Base-by-base conservation (phyloP, 768 basidiomycete species). In the Auriscalpium vulgare region DNA sequence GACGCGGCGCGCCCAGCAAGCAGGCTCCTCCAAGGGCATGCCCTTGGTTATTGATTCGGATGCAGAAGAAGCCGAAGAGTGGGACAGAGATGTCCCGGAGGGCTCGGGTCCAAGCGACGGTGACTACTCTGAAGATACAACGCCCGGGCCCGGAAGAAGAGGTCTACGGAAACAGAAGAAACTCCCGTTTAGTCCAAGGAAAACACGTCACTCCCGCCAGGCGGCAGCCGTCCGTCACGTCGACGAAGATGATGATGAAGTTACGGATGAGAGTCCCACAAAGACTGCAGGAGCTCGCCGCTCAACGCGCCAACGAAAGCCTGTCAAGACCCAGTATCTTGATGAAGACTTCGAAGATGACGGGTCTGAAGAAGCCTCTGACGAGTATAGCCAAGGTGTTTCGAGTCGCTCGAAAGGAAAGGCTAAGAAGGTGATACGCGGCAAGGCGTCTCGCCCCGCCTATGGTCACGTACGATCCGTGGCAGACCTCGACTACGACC, bases 101-200 rank as follows among this genome's bases (percentile, higher is more conserved):
- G 61, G 53, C 19, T 56, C 57, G n/a, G 55, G 59, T 14, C 40
- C 57, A 19, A 59, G 59, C 19, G 50, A 38, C 14, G 29, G 29
- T 29, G 29, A 29, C 29, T 29, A 29, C 29, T 2, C 2, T 29
- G 29, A 29, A 29, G 58, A 47, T 13, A 47, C 53, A 10, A 61
- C 59, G 34, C 34, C 13, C 8, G 23, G 8, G 5, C 47, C 40
- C 7, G 10, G 38, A 37, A 60, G 62, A 14, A 58, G 59, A 52
- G 56, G 53, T 47, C 53, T 55, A n/a, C 63, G 63, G 21, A 50
- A 55, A 16, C 60, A 57, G 54, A 68, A 64, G 50, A 64, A 66
- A 38, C 75, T 87, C 37, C 85, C 85, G 8, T 88, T 84, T 68
- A 88, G 85, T 62, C 85, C 88, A 0, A 78, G 68, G 65, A 88